These are phyloP conservation scores for Sporothrix pallida DNA, from an alignment of 2,329 filamentous ascomycete species.

Conservation along the genomic window DNA sequence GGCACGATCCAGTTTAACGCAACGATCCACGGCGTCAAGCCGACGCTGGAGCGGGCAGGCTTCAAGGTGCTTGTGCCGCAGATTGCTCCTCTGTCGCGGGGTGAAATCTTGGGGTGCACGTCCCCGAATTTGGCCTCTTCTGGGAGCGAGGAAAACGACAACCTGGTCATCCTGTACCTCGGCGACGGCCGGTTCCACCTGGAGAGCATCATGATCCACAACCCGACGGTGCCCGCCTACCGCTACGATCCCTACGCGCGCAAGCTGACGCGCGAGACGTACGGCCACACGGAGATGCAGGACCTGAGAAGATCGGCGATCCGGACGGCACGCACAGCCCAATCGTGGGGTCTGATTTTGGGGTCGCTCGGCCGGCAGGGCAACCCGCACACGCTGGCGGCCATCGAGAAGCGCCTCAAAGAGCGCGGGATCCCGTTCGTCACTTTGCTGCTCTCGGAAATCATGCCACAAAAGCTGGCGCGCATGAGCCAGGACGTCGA, in stretches of 20 bases:
- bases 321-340: slow-evolving; percentile 70
- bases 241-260: slow-evolving; percentile 96
- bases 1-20: slow-evolving; percentile 99
- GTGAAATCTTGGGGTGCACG: slow-evolving; percentile 97
- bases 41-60: slow-evolving; percentile 79
- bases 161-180: slow-evolving; percentile 85
- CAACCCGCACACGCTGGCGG: slow-evolving; percentile 86
- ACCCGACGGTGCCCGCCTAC: slow-evolving; percentile 87
- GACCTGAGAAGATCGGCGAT: slow-evolving; percentile 79
- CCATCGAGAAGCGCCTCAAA: slow-evolving; percentile 80
- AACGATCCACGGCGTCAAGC: slow-evolving; percentile 84
- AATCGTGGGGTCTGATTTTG: slow-evolving; percentile 87
- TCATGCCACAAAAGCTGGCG: slow-evolving; percentile 92
- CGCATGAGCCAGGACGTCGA: slow-evolving; percentile 88
- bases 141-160: slow-evolving; percentile 53
- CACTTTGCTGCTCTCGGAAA: slow-evolving; percentile 88
- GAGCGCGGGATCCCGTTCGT: slow-evolving; percentile 78
- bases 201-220: slow-evolving; percentile 99
- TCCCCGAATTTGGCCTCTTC: slow-evolving; percentile 63
- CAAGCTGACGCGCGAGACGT: slow-evolving; percentile 86
- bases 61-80: slow-evolving; percentile 89
- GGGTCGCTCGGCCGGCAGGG: slow-evolving; percentile 92
- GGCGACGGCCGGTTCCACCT: slow-evolving; percentile 95
- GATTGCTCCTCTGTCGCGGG: slow-evolving; percentile 89
- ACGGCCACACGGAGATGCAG: slow-evolving; percentile 91